Conservation (phyloP, 2,329 filamentous ascomycete genomes). For the Paecilomyces dactylethromorphus region DNA sequence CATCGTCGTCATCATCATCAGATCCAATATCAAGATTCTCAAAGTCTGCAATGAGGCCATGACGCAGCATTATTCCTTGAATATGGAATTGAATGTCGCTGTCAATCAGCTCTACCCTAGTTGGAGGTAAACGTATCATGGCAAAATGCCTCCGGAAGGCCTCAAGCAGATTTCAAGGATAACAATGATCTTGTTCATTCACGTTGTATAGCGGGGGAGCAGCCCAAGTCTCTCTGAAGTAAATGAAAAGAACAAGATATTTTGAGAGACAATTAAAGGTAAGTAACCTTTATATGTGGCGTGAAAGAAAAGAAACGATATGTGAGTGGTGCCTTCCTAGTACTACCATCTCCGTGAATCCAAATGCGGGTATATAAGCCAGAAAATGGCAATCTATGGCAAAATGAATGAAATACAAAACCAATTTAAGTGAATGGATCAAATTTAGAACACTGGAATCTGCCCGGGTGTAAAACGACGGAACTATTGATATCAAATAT, state of each 20-base stretch:
- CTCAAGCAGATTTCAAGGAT: not conserved
- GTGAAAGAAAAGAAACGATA: not conserved
- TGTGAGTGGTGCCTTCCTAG: not conserved
- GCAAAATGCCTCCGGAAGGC: not conserved
- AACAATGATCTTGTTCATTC: not conserved
- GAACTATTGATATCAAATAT: not conserved
- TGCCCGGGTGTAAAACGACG: no score
- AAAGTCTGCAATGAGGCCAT: constrained; percentile 9
- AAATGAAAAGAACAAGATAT: not conserved
- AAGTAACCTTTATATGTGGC: not conserved
- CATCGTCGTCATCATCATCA: not conserved
- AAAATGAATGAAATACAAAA: not conserved
- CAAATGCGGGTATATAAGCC: not conserved
- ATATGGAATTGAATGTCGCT: constrained; percentile 26
- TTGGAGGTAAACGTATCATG: constrained; percentile 30
- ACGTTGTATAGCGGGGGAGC: not conserved
- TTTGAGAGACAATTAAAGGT: not conserved
- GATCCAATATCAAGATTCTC: constrained; percentile 10
- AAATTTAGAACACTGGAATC: no score
- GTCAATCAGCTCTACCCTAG: constrained; percentile 23
- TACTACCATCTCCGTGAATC: not conserved
- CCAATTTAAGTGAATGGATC: not conserved
- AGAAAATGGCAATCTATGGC: not conserved
- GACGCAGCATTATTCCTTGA: constrained; percentile 13
- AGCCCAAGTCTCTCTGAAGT: not conserved